Conservation (phyloP, 495 filamentous ascomycete species). For the Tuber brumale region DNA sequence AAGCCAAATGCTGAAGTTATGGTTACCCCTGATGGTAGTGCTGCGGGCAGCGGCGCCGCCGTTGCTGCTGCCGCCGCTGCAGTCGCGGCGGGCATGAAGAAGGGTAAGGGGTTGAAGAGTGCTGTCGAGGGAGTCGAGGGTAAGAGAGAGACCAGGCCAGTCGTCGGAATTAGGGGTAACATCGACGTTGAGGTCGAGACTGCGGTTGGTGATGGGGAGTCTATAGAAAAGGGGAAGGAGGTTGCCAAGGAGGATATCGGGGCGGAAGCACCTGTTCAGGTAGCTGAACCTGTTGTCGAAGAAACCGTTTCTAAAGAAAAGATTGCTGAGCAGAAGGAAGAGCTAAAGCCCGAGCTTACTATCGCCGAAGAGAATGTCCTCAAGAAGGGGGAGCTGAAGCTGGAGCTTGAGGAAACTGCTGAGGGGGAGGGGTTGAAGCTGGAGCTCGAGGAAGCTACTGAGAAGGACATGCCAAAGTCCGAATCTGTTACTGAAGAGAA, state of each 20-base stretch:
- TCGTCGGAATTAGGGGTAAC: slow-evolving; percentile 23
- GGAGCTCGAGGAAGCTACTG: slow-evolving; percentile 36
- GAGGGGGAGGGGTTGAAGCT: not conserved
- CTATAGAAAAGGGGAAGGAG: slow-evolving; percentile 7
- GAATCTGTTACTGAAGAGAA: not conserved
- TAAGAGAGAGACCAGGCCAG: slow-evolving; percentile 22
- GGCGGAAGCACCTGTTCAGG: slow-evolving; percentile 30
- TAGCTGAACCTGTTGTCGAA: slow-evolving; percentile 11
- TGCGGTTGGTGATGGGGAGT: slow-evolving; percentile 29
- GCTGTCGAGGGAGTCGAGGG: slow-evolving; percentile 17
- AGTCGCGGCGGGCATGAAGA: slow-evolving; percentile 42
- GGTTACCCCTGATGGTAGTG: slow-evolving; percentile 19
- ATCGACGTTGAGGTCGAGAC: slow-evolving; percentile 21
- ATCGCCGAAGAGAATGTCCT: not conserved
- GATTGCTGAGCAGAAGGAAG: slow-evolving; percentile 3
- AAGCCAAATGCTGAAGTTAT: slow-evolving; percentile 26
- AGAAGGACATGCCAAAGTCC: slow-evolving; percentile 18
- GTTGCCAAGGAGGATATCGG: slow-evolving; percentile 34
- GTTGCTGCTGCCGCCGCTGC: slow-evolving; percentile 22
- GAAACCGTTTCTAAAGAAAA: slow-evolving; percentile 1
- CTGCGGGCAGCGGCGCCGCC: slow-evolving; percentile 17
- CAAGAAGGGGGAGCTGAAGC: slow-evolving; percentile 14
- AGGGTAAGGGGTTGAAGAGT: slow-evolving; percentile 49
- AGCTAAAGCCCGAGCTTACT: slow-evolving; percentile 15
- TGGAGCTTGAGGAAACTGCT: slow-evolving; percentile 20